Base-by-base conservation (phyloP, 2,329 filamentous ascomycete species). In the Coleophoma crateriformis region DNA sequence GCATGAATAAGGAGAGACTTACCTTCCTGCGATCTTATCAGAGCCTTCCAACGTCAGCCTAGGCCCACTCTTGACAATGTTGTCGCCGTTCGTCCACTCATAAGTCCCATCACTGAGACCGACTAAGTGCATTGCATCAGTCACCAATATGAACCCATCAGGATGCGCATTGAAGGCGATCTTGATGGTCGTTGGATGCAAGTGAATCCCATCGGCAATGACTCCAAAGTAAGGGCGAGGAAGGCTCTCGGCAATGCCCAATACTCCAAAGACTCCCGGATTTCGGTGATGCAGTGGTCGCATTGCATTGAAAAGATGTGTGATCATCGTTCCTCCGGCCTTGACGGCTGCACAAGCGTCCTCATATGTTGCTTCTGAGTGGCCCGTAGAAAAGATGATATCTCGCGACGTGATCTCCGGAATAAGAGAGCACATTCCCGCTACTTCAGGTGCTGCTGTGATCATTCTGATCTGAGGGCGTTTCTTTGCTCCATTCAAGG, bases 231-330 rank as follows among this genome's bases (percentile, higher is more conserved):
- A 96, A 0, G 90, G 90, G 46, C 85, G 76, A 3, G 54, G 57
- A 10, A 58, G 46, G 2, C 47, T 55, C 59, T 85, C 78, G 8
- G 78, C 78, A 54, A 79, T 79, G 52, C 90, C 90, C 13, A 96
- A 72, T 0, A 95, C 81, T 27, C 91, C 91, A 64, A 95, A 95
- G 59, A 96, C 83, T 35, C 90, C 90, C 0, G 91, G 90, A 67
- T 96, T 90, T 50, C 91, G 86, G 73, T 96, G 90, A 67, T 94
- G 88, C 46, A 95, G 81, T 13, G 90, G 90, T 1, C 84, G 79
- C 90, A 96, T 96, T 22, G 90, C 90, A 66, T 96, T 96, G 79
- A 95, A 96, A 1, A 96, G 76, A 63, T 96, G 90, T 0, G 90
- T 96, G 57, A 96, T 87, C 88, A 95, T 95, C 45, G 80, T 87